Evolutionary conservation across 1,284 basidiomycete species (phyloP).

Genomic region (Cerioporus squamosus): DNA sequence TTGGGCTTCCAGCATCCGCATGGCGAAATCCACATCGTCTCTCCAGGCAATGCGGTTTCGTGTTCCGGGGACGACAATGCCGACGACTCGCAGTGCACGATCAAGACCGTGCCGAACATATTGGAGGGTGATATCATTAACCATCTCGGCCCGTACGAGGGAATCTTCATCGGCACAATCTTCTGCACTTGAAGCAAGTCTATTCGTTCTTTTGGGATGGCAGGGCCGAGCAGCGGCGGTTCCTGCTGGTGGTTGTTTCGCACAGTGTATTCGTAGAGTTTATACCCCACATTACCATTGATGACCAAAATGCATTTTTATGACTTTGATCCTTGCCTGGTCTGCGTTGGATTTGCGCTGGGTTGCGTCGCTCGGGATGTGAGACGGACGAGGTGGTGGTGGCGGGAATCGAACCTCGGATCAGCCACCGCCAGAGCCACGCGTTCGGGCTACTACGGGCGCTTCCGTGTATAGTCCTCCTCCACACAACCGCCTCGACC

Average conservation of each 20-base stretch:
- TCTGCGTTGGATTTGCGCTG: too few relatives aligned
- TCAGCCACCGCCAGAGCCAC: too few relatives aligned
- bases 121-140: constrained; percentile 46
- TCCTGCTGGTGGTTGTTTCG: not conserved
- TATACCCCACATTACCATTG: too few relatives aligned
- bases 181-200: constrained; percentile 39
- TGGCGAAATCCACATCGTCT: constrained; percentile 42
- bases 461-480: not conserved
- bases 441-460: too few relatives aligned
- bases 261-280: too few relatives aligned
- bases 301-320: too few relatives aligned
- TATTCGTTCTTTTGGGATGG: not conserved
- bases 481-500: not conserved
- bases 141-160: constrained; percentile 61
- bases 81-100: constrained; percentile 49
- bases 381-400: too few relatives aligned
- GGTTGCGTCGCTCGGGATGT: too few relatives aligned
- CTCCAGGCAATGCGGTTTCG: constrained; percentile 33
- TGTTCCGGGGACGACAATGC: constrained; percentile 49
- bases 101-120: constrained; percentile 49
- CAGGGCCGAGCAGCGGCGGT: not conserved
- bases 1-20: constrained; percentile 43
- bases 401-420: too few relatives aligned
- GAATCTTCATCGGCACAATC: constrained; percentile 53
- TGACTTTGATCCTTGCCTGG: too few relatives aligned